These are phyloP conservation scores for Gnetum montanum DNA, from an alignment of 75 land plant species.

Conservation along the genomic window DNA sequence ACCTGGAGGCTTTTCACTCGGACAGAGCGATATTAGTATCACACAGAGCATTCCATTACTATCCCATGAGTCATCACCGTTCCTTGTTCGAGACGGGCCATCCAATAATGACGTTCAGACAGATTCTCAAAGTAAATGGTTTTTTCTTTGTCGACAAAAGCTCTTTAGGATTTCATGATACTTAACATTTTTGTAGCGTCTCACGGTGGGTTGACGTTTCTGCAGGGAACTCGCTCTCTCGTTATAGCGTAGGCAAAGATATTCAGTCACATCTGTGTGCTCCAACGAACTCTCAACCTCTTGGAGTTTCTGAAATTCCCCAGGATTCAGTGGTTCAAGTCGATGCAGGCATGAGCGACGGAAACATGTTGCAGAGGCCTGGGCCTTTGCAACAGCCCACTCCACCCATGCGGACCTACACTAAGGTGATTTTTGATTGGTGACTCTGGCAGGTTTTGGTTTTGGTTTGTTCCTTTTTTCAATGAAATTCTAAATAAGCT, in stretches of 20 bases:
- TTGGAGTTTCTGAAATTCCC: conserved; percentile 47
- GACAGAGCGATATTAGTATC: conserved; percentile 20
- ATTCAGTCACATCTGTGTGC: conserved; percentile 54
- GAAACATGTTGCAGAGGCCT: conserved; percentile 34
- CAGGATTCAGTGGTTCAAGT: conserved; percentile 55
- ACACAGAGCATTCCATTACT: conserved; percentile 31
- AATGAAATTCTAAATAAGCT: neutral
- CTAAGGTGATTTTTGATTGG: conserved; percentile 53
- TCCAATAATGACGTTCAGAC: conserved; percentile 45
- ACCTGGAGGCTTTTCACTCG: conserved; percentile 48
- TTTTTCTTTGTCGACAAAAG: conserved; percentile 27
- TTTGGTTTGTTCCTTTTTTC: neutral
- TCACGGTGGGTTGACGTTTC: conserved; percentile 47
- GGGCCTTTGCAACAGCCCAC: conserved; percentile 43
- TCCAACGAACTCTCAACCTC: conserved; percentile 51
- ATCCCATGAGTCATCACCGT: conserved; percentile 19
- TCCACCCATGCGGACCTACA: conserved; percentile 70
- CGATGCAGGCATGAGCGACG: conserved; percentile 51
- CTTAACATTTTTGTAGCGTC: conserved; percentile 29
- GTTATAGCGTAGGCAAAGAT: conserved; percentile 27
- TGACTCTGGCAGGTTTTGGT: neutral
- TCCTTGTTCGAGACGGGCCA: conserved; percentile 28
- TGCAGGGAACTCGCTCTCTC: conserved; percentile 21
- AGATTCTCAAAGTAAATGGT: conserved; percentile 24
- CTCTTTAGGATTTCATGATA: conserved; percentile 20